Conservation (phyloP, 257 asterid genomes). For the Solanum chmielewskii region DNA sequence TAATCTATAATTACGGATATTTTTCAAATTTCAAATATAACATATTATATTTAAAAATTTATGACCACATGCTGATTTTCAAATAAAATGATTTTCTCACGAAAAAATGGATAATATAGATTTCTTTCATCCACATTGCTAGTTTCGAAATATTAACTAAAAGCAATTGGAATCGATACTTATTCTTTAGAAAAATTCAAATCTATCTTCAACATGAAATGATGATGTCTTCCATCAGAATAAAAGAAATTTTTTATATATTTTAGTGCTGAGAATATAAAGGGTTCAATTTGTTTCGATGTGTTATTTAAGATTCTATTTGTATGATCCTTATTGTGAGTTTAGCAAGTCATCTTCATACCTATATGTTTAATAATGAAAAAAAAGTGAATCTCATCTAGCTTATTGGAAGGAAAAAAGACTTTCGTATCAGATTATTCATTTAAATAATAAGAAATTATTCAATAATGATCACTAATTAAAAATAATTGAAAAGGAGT, state of each 20-base stretch:
- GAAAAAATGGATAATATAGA: no score
- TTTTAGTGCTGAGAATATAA: background rate
- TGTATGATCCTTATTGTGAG: background rate
- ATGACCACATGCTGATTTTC: background rate
- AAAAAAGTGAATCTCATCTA: background rate
- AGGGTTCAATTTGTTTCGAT: background rate
- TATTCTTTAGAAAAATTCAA: no score
- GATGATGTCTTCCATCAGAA: no score
- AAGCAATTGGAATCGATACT: background rate
- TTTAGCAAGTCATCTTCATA: background rate
- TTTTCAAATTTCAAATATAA: no score
- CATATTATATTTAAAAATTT: no score
- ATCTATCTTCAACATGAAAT: no score
- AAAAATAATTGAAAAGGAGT: no score
- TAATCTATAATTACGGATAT: no score
- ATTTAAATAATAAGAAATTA: no score
- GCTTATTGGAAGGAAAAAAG: background rate
- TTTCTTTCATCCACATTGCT: background rate
- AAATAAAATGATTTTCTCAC: background rate
- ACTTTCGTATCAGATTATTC: rapidly evolving
- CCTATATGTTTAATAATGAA: no score
- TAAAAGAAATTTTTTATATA: background rate
- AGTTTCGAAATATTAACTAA: background rate
- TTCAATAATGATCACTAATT: background rate
- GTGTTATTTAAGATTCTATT: background rate